These are phyloP conservation scores for Clavariopsis aquatica DNA, from an alignment of 495 filamentous ascomycete genomes.

Conservation along the genomic window DNA sequence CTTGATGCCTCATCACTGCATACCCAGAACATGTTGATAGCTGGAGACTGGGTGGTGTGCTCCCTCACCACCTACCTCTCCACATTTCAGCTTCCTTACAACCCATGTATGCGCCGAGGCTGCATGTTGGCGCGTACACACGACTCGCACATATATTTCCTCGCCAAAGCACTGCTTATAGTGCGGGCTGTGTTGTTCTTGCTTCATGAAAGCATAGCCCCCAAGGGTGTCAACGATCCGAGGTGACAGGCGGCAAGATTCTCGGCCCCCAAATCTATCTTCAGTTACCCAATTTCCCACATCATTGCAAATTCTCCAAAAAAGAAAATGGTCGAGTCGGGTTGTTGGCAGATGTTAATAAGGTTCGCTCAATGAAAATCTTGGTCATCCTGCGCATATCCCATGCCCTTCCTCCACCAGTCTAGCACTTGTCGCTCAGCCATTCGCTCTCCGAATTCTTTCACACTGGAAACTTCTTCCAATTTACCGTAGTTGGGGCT, in stretches of 20 bases:
- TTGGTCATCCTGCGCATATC: constrained; percentile 33
- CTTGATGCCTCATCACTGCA: too few species aligned
- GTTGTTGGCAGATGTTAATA: background rate
- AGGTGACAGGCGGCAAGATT: background rate
- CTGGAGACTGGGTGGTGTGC: too few species aligned
- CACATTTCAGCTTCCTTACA: too few species aligned
- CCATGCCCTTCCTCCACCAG: constrained; percentile 48
- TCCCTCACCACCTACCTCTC: too few species aligned
- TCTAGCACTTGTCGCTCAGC: constrained; percentile 33
- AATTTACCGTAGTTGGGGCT: constrained; percentile 24
- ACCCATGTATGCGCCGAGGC: too few species aligned
- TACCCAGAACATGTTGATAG: too few species aligned
- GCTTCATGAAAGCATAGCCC: background rate
- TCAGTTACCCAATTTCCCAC: background rate
- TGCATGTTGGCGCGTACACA: too few species aligned
- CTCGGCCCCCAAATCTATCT: background rate
- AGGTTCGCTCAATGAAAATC: background rate
- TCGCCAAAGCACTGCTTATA: background rate
- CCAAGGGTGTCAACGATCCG: background rate
- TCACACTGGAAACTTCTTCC: constrained; percentile 43
- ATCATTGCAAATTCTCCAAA: background rate
- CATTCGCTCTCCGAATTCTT: constrained; percentile 45
- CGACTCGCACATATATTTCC: too few species aligned
- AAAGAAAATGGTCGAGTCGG: background rate
- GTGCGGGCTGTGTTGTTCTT: background rate